These are phyloP conservation scores for Heimioporus retisporus DNA, from an alignment of 1,284 basidiomycete species.

Conservation along the genomic window DNA sequence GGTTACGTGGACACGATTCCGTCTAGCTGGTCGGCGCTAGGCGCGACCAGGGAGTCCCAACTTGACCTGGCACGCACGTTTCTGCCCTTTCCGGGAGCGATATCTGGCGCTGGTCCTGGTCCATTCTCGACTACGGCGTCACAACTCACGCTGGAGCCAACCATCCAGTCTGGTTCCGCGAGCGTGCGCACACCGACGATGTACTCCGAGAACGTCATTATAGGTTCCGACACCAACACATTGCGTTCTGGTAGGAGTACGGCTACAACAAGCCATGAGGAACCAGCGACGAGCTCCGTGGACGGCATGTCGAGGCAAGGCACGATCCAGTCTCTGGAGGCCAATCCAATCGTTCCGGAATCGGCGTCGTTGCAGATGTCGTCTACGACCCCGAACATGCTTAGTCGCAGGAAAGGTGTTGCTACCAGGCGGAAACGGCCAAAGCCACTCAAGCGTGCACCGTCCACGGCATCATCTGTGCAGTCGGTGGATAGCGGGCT, in stretches of 20 bases:
- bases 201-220: slow-evolving; percentile 12
- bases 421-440: slow-evolving; percentile 37
- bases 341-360: slow-evolving; percentile 6
- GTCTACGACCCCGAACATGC: slow-evolving; percentile 22
- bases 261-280: slow-evolving; percentile 1
- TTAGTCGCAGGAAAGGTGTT: slow-evolving; percentile 32
- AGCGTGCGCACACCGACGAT: slow-evolving; percentile 7
- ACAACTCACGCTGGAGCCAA: slow-evolving; percentile 18
- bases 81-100: slow-evolving; percentile 18
- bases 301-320: slow-evolving; percentile 23
- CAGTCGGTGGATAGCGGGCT: slow-evolving; percentile 39
- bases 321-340: slow-evolving; percentile 17
- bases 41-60: slow-evolving; percentile 23
- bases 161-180: slow-evolving; percentile 12
- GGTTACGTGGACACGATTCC: slow-evolving; percentile 32
- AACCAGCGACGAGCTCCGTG: not conserved
- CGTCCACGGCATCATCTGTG: slow-evolving; percentile 45
- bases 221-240: slow-evolving; percentile 6
- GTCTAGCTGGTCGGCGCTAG: slow-evolving; percentile 36
- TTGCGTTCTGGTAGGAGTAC: not conserved
- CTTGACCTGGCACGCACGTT: slow-evolving; percentile 22
- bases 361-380: slow-evolving; percentile 11
- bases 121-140: slow-evolving; percentile 21
- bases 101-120: not conserved
- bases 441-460: slow-evolving; percentile 28